Conservation (phyloP, 306 rosid genomes). For the Acacia crassicarpa region DNA sequence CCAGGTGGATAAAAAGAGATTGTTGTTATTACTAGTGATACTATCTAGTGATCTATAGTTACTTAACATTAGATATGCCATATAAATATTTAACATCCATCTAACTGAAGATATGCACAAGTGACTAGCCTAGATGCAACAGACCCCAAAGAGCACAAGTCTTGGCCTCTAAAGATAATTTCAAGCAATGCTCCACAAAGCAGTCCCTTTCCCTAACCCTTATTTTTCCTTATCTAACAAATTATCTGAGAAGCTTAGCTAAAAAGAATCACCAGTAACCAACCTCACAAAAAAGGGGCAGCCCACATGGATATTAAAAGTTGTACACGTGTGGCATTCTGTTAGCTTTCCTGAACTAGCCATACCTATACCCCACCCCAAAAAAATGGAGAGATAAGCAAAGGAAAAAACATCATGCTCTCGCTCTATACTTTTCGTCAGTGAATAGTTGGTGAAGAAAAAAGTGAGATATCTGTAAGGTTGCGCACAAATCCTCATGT, state of each 20-base stretch:
- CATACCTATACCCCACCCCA: background rate
- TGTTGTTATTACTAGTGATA: background rate
- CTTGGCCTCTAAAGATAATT: background rate
- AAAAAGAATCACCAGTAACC: background rate
- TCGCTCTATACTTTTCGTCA: background rate
- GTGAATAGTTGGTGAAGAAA: background rate
- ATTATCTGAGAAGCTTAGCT: background rate
- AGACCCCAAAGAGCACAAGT: background rate
- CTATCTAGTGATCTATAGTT: background rate
- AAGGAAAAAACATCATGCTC: background rate
- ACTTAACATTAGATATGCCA: background rate
- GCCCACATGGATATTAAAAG: background rate
- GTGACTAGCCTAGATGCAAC: background rate
- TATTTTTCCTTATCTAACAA: background rate
- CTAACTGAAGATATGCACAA: background rate
- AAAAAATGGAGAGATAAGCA: background rate
- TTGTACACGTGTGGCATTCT: background rate
- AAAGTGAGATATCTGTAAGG: background rate
- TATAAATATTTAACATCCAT: background rate
- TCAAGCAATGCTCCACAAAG: background rate
- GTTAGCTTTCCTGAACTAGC: background rate
- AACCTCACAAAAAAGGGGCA: background rate
- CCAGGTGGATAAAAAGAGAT: background rate
- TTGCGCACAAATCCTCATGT: background rate
- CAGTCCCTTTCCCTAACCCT: background rate